phyloP scores from a whole-genome alignment of 2,329 filamentous ascomycete species.

The Nothophoma quercina region DNA sequence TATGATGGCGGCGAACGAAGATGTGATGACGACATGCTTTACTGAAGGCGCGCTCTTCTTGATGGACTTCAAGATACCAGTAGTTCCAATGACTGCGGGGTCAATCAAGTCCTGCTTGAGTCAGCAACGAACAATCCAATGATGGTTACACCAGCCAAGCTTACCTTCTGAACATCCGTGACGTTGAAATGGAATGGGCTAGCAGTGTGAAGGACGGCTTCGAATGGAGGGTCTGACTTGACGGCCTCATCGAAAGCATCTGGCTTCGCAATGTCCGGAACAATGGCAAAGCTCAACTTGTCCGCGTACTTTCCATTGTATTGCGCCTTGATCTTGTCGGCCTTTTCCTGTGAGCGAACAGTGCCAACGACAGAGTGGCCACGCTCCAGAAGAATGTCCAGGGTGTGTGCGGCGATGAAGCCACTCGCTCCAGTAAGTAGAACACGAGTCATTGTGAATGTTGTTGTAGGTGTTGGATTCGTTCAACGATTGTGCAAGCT shows the following conservation, averaged over 20 bases:
- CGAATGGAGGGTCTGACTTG: slow-evolving; percentile 69
- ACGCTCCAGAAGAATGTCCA: slow-evolving; percentile 64
- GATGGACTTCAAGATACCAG: slow-evolving; percentile 67
- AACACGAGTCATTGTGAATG: slow-evolving; percentile 47
- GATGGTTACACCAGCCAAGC: slow-evolving; percentile 20
- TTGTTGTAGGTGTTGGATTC: not conserved
- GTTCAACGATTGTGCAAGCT: not conserved
- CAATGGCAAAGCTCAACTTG: slow-evolving; percentile 69
- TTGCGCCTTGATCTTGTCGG: slow-evolving; percentile 64
- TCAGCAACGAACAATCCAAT: slow-evolving; percentile 15
- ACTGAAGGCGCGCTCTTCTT: slow-evolving; percentile 70
- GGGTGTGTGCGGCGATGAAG: slow-evolving; percentile 71
- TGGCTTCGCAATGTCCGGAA: slow-evolving; percentile 74
- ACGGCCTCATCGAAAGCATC: slow-evolving; percentile 72
- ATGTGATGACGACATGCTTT: slow-evolving; percentile 75
- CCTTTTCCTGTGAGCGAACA: slow-evolving; percentile 68
- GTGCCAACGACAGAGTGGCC: slow-evolving; percentile 69
- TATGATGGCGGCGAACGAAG: slow-evolving; percentile 72
- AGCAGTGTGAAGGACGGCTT: slow-evolving; percentile 64
- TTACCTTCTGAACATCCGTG: slow-evolving; percentile 70
- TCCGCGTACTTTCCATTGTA: slow-evolving; percentile 56
- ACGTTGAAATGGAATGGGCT: slow-evolving; percentile 76
- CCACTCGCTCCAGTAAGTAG: slow-evolving; percentile 63
- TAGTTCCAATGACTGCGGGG: slow-evolving; percentile 69
- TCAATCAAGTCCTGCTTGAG: slow-evolving; percentile 59